Evolutionary conservation across 495 filamentous ascomycete genomes (phyloP).

Genomic region (Penicillium lividum): DNA sequence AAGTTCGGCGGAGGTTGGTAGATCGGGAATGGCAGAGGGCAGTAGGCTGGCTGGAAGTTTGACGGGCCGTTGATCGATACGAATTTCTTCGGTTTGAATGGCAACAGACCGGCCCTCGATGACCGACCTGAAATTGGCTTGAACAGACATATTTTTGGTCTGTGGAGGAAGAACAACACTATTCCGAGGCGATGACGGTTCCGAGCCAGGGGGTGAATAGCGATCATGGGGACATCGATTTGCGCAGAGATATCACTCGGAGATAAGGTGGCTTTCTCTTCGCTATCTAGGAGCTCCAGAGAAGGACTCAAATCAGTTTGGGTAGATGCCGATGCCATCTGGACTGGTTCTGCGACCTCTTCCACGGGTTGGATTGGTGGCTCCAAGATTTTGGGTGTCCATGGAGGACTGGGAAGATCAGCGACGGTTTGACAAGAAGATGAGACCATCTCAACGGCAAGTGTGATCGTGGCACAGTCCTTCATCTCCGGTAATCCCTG

Average conservation of each 20-base stretch:
- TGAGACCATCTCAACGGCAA: slow-evolving; percentile 63
- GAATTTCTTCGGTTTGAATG: slow-evolving; percentile 88
- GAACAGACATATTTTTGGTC: slow-evolving; percentile 61
- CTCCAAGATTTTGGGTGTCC: slow-evolving; percentile 59
- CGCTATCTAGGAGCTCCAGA: slow-evolving; percentile 14
- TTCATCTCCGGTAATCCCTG: slow-evolving; percentile 21
- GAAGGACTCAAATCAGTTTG: slow-evolving; percentile 59
- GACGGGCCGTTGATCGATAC: slow-evolving; percentile 70
- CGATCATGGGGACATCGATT: slow-evolving; percentile 60
- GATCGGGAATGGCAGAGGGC: slow-evolving; percentile 60
- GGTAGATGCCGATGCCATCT: slow-evolving; percentile 61
- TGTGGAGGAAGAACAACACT: slow-evolving; percentile 64
- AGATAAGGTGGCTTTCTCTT: slow-evolving; percentile 16
- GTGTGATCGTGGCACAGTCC: slow-evolving; percentile 32
- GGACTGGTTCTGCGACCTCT: slow-evolving; percentile 15
- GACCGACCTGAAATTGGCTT: slow-evolving; percentile 45
- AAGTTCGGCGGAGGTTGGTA: slow-evolving; percentile 28
- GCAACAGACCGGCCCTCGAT: slow-evolving; percentile 47
- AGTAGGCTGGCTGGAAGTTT: slow-evolving; percentile 76
- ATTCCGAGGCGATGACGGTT: slow-evolving; percentile 62
- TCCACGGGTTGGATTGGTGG: slow-evolving; percentile 13
- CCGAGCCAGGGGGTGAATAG: slow-evolving; percentile 66
- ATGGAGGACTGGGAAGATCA: slow-evolving; percentile 66
- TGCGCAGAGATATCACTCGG: slow-evolving; percentile 24
- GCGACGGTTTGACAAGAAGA: slow-evolving; percentile 70